Percentiles rank a stretch among this genome's conserved stretches.
Evolutionary conservation across 257 asterid genomes (phyloP).

Genomic region (Salvia splendens): DNA sequence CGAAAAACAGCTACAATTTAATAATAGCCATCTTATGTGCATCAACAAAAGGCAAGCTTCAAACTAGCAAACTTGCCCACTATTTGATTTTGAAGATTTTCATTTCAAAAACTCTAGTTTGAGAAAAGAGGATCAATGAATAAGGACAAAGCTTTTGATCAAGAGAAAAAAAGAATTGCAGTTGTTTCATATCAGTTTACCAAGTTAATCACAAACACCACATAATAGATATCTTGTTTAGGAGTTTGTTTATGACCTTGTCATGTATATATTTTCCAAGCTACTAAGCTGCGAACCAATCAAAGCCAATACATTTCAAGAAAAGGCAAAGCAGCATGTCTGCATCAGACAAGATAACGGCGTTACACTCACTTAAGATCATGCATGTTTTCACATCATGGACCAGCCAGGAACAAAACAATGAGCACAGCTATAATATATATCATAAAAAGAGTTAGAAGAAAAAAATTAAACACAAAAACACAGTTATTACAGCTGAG

Average conservation of each 20-base stretch:
- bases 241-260: conserved; percentile 19
- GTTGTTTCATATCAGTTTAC: conserved; percentile 4
- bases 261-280: conserved; percentile 21
- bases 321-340: conserved; percentile 25
- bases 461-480: conserved; percentile 37
- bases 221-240: conserved; percentile 17
- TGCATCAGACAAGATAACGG: conserved; percentile 25
- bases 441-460: conserved; percentile 40
- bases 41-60: conserved; percentile 8
- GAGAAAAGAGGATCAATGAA: neutral
- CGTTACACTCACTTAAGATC: conserved; percentile 19
- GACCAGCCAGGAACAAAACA: conserved; percentile 25
- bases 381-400: conserved; percentile 27
- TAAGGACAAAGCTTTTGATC: neutral
- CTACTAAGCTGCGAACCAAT: conserved; percentile 20
- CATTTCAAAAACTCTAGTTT: conserved; percentile 6
- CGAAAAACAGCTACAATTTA: neutral
- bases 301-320: conserved; percentile 8
- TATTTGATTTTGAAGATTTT: conserved; percentile 2
- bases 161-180: conserved; percentile 5
- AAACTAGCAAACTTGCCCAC: conserved; percentile 6
- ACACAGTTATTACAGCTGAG: conserved; percentile 67
- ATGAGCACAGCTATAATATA: conserved; percentile 40
- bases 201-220: conserved; percentile 11
- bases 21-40: neutral